Percentiles rank a stretch among this genome's conserved stretches.
phyloP scores from a whole-genome alignment of 2,329 filamentous ascomycete species.

The Cladosporium sp. region DNA sequence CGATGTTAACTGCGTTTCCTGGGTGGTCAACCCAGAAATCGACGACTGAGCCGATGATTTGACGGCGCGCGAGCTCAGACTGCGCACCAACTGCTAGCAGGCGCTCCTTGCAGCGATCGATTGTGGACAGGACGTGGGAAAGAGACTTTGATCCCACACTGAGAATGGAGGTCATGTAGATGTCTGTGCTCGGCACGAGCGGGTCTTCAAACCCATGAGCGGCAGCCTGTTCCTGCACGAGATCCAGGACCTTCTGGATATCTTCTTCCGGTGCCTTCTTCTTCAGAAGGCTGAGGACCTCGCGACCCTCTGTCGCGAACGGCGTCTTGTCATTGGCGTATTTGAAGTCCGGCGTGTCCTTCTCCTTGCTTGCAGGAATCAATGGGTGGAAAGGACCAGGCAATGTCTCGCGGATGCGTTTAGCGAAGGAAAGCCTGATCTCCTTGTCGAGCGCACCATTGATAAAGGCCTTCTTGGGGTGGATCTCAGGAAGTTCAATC shows the following conservation, averaged over 20 bases:
- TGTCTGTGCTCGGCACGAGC: constrained; percentile 82
- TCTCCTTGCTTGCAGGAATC: constrained; percentile 83
- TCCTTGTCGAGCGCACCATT: constrained; percentile 90
- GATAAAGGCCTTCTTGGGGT: constrained; percentile 93
- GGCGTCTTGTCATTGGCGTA: constrained; percentile 72
- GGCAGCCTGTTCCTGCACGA: constrained; percentile 74
- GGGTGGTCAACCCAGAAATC: constrained; percentile 91
- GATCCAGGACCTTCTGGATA: constrained; percentile 74
- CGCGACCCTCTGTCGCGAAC: constrained; percentile 78
- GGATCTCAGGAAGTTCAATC: constrained; percentile 67
- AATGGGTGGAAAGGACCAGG: constrained; percentile 77
- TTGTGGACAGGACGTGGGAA: constrained; percentile 91
- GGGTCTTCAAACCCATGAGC: constrained; percentile 67
- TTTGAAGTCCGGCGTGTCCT: constrained; percentile 95
- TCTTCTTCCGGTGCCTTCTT: constrained; percentile 84
- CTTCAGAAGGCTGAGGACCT: constrained; percentile 72
- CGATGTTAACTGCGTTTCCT: constrained; percentile 83
- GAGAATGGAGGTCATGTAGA: constrained; percentile 89
- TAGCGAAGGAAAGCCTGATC: constrained; percentile 91
- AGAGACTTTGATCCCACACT: constrained; percentile 93
- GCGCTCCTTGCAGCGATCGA: constrained; percentile 89
- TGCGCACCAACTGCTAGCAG: constrained; percentile 73
- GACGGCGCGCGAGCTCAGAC: constrained; percentile 71
- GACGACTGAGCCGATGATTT: constrained; percentile 89
- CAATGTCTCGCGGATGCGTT: constrained; percentile 90